Evolutionary conservation across 306 rosid genomes (phyloP).

Genomic region (Oxytropis ochrocephala): DNA sequence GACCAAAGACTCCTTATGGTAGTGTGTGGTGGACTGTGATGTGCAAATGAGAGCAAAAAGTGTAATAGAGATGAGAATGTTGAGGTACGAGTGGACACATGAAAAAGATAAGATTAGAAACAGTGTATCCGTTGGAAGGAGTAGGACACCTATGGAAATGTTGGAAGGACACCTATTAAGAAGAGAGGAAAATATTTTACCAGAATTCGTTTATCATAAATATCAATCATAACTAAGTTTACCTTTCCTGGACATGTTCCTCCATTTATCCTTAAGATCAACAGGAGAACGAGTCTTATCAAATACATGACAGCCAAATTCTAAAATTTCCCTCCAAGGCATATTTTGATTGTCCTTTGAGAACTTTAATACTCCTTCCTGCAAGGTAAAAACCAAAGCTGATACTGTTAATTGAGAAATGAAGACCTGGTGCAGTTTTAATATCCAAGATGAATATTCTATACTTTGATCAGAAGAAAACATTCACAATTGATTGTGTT

Average conservation of each 20-base stretch:
- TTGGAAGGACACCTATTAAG: neutral
- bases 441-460: neutral
- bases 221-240: neutral
- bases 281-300: slow-evolving; percentile 30
- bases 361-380: slow-evolving; percentile 59
- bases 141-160: no score
- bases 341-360: slow-evolving; percentile 21
- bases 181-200: neutral
- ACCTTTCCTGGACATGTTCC: slow-evolving; percentile 33
- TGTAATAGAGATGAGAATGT: neutral
- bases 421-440: neutral
- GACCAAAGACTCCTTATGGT: neutral
- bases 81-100: neutral
- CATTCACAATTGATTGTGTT: neutral
- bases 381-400: slow-evolving; percentile 16
- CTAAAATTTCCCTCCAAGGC: slow-evolving; percentile 43
- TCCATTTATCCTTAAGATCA: slow-evolving; percentile 88
- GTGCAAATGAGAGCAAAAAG: neutral
- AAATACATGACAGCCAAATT: slow-evolving; percentile 29
- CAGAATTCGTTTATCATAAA: neutral
- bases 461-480: neutral
- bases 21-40: neutral
- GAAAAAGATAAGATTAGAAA: neutral
- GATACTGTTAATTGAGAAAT: slow-evolving; percentile 1
- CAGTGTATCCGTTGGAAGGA: neutral